phyloP scores from a whole-genome alignment of 331 rosid species.

The Phaseolus coccineus region DNA sequence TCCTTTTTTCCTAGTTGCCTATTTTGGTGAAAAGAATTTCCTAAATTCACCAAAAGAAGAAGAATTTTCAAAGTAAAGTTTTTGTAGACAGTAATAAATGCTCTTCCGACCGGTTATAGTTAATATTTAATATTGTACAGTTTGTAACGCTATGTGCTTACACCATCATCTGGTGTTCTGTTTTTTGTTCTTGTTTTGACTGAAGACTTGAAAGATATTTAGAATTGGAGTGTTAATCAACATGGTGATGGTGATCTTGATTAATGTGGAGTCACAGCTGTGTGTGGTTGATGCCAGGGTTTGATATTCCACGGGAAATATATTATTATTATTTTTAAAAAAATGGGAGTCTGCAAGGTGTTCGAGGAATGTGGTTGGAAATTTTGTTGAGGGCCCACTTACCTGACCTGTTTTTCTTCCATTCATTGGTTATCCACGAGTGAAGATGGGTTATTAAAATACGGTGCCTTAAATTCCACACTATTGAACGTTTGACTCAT shows the following conservation, averaged over 20 bases:
- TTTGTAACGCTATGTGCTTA: neutral
- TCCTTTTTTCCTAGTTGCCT: neutral
- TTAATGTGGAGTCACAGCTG: conserved; percentile 14
- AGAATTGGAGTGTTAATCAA: neutral
- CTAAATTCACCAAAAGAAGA: neutral
- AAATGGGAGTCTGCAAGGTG: neutral
- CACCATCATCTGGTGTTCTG: neutral
- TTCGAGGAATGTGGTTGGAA: conserved; percentile 39
- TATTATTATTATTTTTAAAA: neutral
- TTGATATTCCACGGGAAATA: conserved; percentile 10
- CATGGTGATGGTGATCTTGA: conserved; percentile 14
- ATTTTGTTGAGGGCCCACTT: conserved; percentile 40
- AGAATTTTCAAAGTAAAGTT: neutral
- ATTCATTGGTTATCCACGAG: conserved; percentile 16
- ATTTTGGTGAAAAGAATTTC: neutral
- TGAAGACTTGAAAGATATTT: neutral
- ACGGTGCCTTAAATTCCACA: conserved; percentile 37
- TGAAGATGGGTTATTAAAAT: conserved; percentile 33
- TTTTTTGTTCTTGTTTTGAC: neutral
- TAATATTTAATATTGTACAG: neutral
- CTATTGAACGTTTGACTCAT: conserved; percentile 44
- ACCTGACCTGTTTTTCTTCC: conserved; percentile 30
- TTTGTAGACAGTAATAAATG: neutral
- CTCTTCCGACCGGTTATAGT: neutral
- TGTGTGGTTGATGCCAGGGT: conserved; percentile 8